phyloP scores from a whole-genome alignment of 257 asterid species.

The Scutellaria barbata region DNA sequence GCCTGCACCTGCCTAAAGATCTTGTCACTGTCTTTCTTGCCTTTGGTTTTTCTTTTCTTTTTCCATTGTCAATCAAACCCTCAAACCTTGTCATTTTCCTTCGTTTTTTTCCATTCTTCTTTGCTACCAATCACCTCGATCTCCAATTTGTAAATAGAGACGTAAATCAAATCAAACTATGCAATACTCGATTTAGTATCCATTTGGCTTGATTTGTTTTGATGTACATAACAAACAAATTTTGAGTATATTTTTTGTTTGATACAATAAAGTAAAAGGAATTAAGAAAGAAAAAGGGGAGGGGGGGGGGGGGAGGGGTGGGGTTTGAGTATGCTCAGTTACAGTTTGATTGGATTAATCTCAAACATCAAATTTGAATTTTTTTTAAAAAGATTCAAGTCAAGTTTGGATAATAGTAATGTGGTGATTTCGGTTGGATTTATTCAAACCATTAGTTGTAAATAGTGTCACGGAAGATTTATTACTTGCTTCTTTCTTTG shows the following conservation, averaged over 20 bases:
- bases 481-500: background rate
- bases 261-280: too few species aligned
- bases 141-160: background rate
- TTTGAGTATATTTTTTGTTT: background rate
- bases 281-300: too few species aligned
- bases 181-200: background rate
- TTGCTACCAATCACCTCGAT: background rate
- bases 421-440: background rate
- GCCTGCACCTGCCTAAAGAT: conserved; percentile 28
- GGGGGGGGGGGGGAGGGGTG: too few species aligned
- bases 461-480: too few species aligned
- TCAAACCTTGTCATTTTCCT: conserved; percentile 16
- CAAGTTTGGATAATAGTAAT: background rate
- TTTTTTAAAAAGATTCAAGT: too few species aligned
- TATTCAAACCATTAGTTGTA: background rate
- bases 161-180: background rate
- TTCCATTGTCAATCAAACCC: conserved; percentile 30
- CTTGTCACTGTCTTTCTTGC: conserved; percentile 45
- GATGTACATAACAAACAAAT: background rate
- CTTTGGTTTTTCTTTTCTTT: conserved; percentile 31
- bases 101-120: conserved; percentile 7
- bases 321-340: too few species aligned
- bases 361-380: too few species aligned
- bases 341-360: too few species aligned
- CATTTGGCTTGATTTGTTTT: background rate